phyloP scores from a whole-genome alignment of 2,329 filamentous ascomycete species.

The Cercospora berteroae region DNA sequence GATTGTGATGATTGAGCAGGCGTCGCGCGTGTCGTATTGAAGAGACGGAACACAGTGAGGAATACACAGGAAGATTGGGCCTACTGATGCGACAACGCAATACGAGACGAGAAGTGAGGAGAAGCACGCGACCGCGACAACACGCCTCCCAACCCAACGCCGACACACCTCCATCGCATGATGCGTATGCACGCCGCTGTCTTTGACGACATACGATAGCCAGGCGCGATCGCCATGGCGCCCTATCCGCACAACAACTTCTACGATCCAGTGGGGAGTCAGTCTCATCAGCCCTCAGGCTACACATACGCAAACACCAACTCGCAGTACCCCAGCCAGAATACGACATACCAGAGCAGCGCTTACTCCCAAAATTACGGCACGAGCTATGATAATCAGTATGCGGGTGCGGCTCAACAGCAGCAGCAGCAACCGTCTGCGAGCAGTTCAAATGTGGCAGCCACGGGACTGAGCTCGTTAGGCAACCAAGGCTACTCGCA shows the following conservation, averaged over 20 bases:
- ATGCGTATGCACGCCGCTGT: slow-evolving; percentile 6
- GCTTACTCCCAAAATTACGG: slow-evolving; percentile 20
- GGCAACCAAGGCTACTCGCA: slow-evolving; percentile 27
- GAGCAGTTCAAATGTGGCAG: slow-evolving; percentile 17
- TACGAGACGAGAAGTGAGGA: background rate
- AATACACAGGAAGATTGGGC: background rate
- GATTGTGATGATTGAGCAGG: background rate
- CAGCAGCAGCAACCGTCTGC: slow-evolving; percentile 14
- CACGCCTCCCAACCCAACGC: background rate
- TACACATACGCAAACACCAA: slow-evolving; percentile 15
- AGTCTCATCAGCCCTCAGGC: slow-evolving; percentile 21
- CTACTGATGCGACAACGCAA: background rate
- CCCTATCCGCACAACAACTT: slow-evolving; percentile 34
- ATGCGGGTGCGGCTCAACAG: slow-evolving; percentile 19
- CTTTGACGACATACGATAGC: slow-evolving; percentile 1
- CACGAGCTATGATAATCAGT: slow-evolving; percentile 24
- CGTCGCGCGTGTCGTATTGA: background rate
- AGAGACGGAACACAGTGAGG: background rate
- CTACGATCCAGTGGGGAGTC: slow-evolving; percentile 37
- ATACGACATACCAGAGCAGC: slow-evolving; percentile 17
- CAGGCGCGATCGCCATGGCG: slow-evolving; percentile 23
- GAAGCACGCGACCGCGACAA: background rate
- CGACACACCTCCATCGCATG: slow-evolving; percentile 2
- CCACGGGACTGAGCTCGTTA: slow-evolving; percentile 30
- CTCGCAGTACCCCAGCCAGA: slow-evolving; percentile 21